Evolutionary conservation across 1,139 yeast genomes (phyloP).

Genomic region (Protomyces inundatus): DNA sequence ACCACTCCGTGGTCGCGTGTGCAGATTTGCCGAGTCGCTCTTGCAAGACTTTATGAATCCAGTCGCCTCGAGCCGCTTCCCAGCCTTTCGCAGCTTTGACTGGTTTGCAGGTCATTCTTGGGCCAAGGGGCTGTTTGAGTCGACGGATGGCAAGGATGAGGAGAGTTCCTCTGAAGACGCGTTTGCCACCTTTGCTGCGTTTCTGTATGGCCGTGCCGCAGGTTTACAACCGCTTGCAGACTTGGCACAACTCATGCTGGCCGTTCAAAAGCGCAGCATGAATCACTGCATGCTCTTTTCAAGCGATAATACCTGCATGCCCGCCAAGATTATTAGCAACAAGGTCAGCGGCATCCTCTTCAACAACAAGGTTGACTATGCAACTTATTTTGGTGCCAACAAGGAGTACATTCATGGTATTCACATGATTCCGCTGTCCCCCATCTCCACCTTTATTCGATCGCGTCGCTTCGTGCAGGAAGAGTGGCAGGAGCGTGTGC

Average conservation of each 20-base stretch:
- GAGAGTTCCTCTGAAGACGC: slow-evolving; percentile 65
- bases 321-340: slow-evolving; percentile 53
- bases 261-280: slow-evolving; percentile 58
- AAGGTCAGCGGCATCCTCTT: slow-evolving; percentile 61
- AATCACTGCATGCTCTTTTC: slow-evolving; percentile 56
- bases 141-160: slow-evolving; percentile 73
- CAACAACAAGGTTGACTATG: slow-evolving; percentile 49
- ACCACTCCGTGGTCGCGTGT: not conserved
- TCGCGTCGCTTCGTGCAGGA: slow-evolving; percentile 61
- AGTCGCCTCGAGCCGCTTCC: slow-evolving; percentile 59
- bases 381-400: slow-evolving; percentile 67
- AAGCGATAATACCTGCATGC: slow-evolving; percentile 56
- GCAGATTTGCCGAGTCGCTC: slow-evolving; percentile 54
- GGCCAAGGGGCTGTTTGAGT: slow-evolving; percentile 69
- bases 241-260: slow-evolving; percentile 68
- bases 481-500: slow-evolving; percentile 66
- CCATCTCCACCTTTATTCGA: slow-evolving; percentile 76
- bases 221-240: slow-evolving; percentile 65
- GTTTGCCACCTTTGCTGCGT: slow-evolving; percentile 74
- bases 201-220: slow-evolving; percentile 66
- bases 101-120: slow-evolving; percentile 82
- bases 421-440: slow-evolving; percentile 88
- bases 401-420: slow-evolving; percentile 88
- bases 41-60: slow-evolving; percentile 78
- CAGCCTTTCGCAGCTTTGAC: slow-evolving; percentile 73